A percentile compares a stretch with the other conserved stretches of the same genome.
phyloP scores from a whole-genome alignment of 345 rosid genomes.

The Odontarrhena argentea region DNA sequence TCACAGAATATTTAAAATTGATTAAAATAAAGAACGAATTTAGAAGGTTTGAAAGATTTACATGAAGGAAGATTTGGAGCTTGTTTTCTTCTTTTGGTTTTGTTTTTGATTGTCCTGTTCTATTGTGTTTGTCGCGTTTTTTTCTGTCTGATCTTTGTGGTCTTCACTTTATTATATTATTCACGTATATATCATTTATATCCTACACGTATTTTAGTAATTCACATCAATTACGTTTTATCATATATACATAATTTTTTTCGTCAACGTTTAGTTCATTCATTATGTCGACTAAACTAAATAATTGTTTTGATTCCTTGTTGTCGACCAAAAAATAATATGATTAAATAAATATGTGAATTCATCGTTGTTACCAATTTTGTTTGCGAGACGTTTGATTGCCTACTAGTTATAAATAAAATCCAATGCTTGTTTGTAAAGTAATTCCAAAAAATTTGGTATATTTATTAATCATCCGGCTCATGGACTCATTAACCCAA shows the following conservation, averaged over 20 bases:
- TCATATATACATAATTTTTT: background rate
- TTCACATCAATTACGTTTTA: constrained; percentile 15
- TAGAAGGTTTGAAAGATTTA: constrained; percentile 28
- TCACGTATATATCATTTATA: constrained; percentile 32
- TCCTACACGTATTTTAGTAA: constrained; percentile 29
- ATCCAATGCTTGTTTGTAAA: background rate
- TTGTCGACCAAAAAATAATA: too few species aligned
- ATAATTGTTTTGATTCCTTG: too few species aligned
- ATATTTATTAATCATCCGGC: background rate
- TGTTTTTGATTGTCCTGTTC: background rate
- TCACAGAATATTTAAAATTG: background rate
- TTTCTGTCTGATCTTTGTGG: constrained; percentile 35
- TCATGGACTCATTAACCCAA: too few species aligned
- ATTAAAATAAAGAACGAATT: background rate
- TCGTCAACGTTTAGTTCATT: background rate
- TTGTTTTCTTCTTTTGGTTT: constrained; percentile 18
- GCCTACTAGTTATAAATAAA: background rate
- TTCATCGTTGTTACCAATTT: background rate
- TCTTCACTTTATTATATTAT: constrained; percentile 21
- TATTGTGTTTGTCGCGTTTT: constrained; percentile 22
- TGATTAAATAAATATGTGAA: too few species aligned
- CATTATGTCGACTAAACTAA: constrained; percentile 10
- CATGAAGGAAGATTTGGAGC: constrained; percentile 33
- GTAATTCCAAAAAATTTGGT: background rate
- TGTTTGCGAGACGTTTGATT: background rate